Evolutionary conservation across 306 rosid species (phyloP).

Genomic region (Adenanthera pavonina): DNA sequence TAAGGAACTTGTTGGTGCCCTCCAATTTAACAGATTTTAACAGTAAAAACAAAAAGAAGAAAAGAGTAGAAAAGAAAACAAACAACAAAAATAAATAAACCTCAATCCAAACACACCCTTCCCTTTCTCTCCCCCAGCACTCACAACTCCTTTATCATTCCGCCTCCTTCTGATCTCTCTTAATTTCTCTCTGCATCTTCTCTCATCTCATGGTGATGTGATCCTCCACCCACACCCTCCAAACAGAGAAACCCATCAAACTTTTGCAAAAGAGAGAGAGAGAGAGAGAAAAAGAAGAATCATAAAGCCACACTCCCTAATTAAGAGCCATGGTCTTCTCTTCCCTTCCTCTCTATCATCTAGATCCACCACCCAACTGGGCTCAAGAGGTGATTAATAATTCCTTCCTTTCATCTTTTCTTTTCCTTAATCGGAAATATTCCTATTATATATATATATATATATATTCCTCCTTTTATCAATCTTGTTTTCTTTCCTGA

Average conservation of each 20-base stretch:
- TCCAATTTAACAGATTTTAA: slow-evolving; percentile 50
- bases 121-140: slow-evolving; percentile 21
- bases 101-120: slow-evolving; percentile 38
- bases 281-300: neutral
- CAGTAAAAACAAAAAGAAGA: slow-evolving; percentile 58
- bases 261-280: slow-evolving; percentile 69
- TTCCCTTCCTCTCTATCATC: slow-evolving; percentile 73
- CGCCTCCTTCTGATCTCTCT: slow-evolving; percentile 51
- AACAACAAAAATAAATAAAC: slow-evolving; percentile 47
- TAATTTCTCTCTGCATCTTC: slow-evolving; percentile 55
- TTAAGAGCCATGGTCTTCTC: slow-evolving; percentile 78
- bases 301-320: slow-evolving; percentile 34
- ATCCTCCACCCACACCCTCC: slow-evolving; percentile 73
- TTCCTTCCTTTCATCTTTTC: neutral
- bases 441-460: neutral
- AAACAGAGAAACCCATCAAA: slow-evolving; percentile 57
- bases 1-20: slow-evolving; percentile 51
- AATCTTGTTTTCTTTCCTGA: slow-evolving; percentile 47
- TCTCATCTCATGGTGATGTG: slow-evolving; percentile 63
- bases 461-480: neutral
- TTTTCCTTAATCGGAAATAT: slow-evolving; percentile 44
- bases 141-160: slow-evolving; percentile 74
- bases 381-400: slow-evolving; percentile 61
- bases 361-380: slow-evolving; percentile 93
- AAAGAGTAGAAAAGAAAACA: neutral